Percentiles rank a stretch among this genome's conserved stretches.
phyloP scores from a whole-genome alignment of 2,329 filamentous ascomycete species.

The Alternaria ethzedia region DNA sequence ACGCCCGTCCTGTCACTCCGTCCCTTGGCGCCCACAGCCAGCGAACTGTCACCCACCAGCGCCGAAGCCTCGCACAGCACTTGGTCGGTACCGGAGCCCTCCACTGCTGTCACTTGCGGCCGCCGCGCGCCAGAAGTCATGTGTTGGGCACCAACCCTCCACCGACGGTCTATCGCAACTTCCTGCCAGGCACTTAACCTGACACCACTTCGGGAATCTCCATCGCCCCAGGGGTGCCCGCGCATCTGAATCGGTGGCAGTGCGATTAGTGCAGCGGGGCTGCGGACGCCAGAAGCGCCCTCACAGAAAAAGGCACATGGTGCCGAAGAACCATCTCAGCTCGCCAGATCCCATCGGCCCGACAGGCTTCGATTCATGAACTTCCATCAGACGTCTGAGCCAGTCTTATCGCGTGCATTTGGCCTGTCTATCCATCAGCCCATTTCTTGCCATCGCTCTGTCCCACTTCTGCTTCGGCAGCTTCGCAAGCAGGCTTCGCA shows the following conservation, averaged over 20 bases:
- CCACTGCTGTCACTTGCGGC: background rate
- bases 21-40: constrained; percentile 20
- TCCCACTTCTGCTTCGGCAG: background rate
- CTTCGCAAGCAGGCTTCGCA: background rate
- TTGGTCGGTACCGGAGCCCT: background rate
- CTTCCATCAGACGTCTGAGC: background rate
- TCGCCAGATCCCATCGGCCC: constrained; percentile 18
- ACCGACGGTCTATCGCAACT: background rate
- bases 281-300: constrained; percentile 16
- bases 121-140: background rate
- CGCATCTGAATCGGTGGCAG: constrained; percentile 23
- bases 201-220: constrained; percentile 23
- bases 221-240: constrained; percentile 9
- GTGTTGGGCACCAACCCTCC: constrained; percentile 17
- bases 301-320: constrained; percentile 4
- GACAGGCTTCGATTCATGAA: constrained; percentile 3
- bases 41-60: constrained; percentile 8
- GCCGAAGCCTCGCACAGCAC: constrained; percentile 1
- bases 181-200: constrained; percentile 2
- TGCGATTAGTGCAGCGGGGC: constrained; percentile 23
- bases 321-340: constrained; percentile 19
- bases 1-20: constrained; percentile 22
- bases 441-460: background rate
- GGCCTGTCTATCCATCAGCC: background rate
- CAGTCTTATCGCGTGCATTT: constrained; percentile 3